phyloP scores from a whole-genome alignment of 2,329 filamentous ascomycete genomes.

The Verticillium alfalfae region DNA sequence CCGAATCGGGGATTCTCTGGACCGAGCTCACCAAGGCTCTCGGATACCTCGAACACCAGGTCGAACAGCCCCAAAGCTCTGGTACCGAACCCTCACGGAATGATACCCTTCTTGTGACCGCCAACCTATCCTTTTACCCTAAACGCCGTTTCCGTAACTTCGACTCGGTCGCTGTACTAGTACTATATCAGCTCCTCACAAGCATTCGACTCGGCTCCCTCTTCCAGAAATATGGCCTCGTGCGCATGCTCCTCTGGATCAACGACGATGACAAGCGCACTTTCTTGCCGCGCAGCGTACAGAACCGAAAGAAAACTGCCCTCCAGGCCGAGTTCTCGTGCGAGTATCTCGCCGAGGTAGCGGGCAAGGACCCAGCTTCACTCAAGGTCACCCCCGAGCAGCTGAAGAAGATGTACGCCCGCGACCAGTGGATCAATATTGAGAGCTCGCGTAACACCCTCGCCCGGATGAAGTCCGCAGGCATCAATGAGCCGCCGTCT shows the following conservation, averaged over 20 bases:
- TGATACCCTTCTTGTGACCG: conserved; percentile 66
- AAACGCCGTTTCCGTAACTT: conserved; percentile 45
- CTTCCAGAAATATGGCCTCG: conserved; percentile 71
- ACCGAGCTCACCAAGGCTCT: conserved; percentile 52
- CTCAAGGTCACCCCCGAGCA: conserved; percentile 6
- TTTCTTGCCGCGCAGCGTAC: conserved; percentile 56
- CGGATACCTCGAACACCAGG: conserved; percentile 50
- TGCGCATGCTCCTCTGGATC: conserved; percentile 74
- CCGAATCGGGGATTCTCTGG: conserved; percentile 55
- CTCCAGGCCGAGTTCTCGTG: conserved; percentile 57
- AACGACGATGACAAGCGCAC: conserved; percentile 52
- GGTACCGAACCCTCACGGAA: conserved; percentile 50
- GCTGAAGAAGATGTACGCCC: conserved; percentile 19
- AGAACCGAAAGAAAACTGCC: conserved; percentile 48
- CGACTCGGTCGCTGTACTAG: conserved; percentile 49
- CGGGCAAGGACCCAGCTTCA: conserved; percentile 25
- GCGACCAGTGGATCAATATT: conserved; percentile 42
- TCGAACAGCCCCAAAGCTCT: conserved; percentile 26
- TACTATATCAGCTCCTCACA: conserved; percentile 57
- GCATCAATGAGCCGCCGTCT: conserved; percentile 39
- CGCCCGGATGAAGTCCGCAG: conserved; percentile 38
- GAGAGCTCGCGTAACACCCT: conserved; percentile 34
- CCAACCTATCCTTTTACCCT: conserved; percentile 56
- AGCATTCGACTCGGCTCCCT: conserved; percentile 52
- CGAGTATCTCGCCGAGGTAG: conserved; percentile 55